Evolutionary conservation across 768 basidiomycete species (phyloP), one percentile per base, ranked within the genome.

Genomic region (Royoungia palumana): DNA sequence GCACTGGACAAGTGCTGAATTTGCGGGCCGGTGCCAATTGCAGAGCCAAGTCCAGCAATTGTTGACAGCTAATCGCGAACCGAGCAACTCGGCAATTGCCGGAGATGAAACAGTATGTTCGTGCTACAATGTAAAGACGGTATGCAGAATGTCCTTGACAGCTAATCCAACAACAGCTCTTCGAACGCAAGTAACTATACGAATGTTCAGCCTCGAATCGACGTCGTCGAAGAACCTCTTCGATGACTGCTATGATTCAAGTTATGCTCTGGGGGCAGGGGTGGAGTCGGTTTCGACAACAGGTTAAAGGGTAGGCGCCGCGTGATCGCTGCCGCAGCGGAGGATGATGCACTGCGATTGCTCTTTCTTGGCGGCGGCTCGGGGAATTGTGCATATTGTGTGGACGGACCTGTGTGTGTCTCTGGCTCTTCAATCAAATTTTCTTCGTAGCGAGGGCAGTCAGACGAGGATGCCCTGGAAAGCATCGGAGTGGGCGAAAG

Each of bases 301-400:
- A 89, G 66, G 63, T 85, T 79, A 65, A 89, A 86, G 3, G 80
- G 80, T 60, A 87, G 75, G 57, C 87, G 78, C 28, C 85, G 81
- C 48, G 73, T 62, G 53, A 55, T 64, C 8, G 55, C 77, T 51
- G 76, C 72, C n/a, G 76, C 78, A 38, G 82, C 75, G 1, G 79
- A 78, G 35, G 61, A 63, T 41, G 60, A 58, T n/a, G 59, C 56
- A 32, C 58, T 55, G 38, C 70, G 75, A 46, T 61, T 73, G 43
- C 75, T 76, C 56, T 70, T 67, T 46, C 61, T 54, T 34, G 83
- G 84, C 46, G 86, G 87, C 46, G 86, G 87, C 49, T 84, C 84
- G 20, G 84, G 85, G 54, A 87, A 86, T 50, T 75, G 75, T 14
- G 87, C 82, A 67, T 83, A 87, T 53, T 84, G 82, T 46, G 76